Conservation (phyloP, 1,139 yeast genomes). For the Geotrichum australiense region DNA sequence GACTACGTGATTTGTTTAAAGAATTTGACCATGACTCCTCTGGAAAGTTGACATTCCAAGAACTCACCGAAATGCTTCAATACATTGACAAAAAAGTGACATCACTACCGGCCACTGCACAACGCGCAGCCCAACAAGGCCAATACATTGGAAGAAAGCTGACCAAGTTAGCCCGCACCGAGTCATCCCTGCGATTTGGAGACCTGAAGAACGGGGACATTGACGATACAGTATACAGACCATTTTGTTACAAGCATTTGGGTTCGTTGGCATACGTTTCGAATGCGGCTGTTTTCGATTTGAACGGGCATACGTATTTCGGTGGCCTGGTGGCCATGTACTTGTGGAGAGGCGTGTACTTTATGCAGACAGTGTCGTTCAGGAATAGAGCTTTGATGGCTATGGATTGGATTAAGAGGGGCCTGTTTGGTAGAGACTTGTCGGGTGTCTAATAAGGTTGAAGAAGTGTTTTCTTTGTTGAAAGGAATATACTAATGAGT, state of each 20-base stretch:
- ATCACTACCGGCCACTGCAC: constrained; percentile 62
- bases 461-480: too few species aligned
- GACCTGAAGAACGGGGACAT: constrained; percentile 44
- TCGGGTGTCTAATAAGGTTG: constrained; percentile 28
- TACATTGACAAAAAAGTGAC: constrained; percentile 55
- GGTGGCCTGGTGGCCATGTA: constrained; percentile 62
- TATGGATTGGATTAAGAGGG: constrained; percentile 60
- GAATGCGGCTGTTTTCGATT: constrained; percentile 58
- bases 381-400: constrained; percentile 52
- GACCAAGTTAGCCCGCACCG: constrained; percentile 41
- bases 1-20: constrained; percentile 44
- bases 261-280: constrained; percentile 61
- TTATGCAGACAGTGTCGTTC: constrained; percentile 54
- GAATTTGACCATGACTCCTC: constrained; percentile 42
- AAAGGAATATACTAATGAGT: too few species aligned
- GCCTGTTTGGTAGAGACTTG: constrained; percentile 54
- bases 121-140: constrained; percentile 62
- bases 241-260: constrained; percentile 51
- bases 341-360: constrained; percentile 59
- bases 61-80: constrained; percentile 42
- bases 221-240: constrained; percentile 47
- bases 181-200: constrained; percentile 35
- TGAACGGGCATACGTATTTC: constrained; percentile 48
- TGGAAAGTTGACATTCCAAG: constrained; percentile 45
- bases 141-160: constrained; percentile 51